Evolutionary conservation across 441 rosid species (phyloP).

Genomic region (Populus hybrid): DNA sequence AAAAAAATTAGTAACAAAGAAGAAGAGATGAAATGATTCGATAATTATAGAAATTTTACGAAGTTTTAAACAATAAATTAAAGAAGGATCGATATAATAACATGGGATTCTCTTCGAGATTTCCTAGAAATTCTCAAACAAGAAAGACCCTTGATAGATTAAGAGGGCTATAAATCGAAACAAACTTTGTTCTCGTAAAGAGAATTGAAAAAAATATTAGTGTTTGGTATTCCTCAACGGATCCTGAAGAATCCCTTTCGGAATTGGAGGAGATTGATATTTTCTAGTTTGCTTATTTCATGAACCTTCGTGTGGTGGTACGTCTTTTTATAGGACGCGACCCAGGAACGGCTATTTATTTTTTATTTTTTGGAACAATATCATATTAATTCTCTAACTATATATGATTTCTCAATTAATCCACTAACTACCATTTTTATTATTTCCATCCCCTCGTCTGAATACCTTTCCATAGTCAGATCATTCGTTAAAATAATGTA

Average conservation of each 20-base stretch:
- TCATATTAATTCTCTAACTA: neutral
- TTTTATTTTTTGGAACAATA: constrained; percentile 12
- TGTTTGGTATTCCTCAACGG: neutral
- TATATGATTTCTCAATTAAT: neutral
- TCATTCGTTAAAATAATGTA: neutral
- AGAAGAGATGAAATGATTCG: neutral
- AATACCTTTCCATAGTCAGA: neutral
- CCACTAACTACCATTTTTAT: neutral
- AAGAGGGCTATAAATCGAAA: neutral
- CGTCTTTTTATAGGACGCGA: constrained; percentile 32
- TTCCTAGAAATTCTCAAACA: neutral
- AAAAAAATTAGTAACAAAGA: neutral
- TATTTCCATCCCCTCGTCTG: neutral
- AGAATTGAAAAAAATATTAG: neutral
- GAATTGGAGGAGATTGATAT: neutral
- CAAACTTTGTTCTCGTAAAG: neutral
- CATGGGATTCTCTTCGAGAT: neutral
- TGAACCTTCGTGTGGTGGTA: neutral
- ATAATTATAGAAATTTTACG: neutral
- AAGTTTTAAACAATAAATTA: neutral
- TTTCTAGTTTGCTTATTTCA: neutral
- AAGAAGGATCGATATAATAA: neutral
- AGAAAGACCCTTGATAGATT: neutral
- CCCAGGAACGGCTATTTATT: constrained; percentile 39
- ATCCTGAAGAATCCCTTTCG: constrained; percentile 12